Evolutionary conservation across 106 monocot species (phyloP), one percentile per base, ranked within the genome.

Genomic region (Gastrodia elata): DNA sequence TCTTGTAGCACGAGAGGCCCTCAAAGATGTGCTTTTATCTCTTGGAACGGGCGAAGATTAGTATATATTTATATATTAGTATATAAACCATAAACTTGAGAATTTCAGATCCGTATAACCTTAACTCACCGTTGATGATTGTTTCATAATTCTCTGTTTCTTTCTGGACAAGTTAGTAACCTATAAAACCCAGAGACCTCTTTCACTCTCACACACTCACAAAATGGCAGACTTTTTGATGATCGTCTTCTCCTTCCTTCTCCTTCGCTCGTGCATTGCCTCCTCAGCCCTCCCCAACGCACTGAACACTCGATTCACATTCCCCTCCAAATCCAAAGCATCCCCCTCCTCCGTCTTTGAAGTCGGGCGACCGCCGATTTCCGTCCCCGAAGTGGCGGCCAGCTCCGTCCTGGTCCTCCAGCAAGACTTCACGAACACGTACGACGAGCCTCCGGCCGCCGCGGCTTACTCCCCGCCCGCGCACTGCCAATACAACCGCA

Each of bases 391-490:
- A 37, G 33, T 71, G 10, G 68, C 65, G 5, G 83, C 75, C 73
- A 82, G 83, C 84, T 88, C 91, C 65, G 22, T 73, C 34, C 84
- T 86, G 14, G 56, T 92, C 68, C 88, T 92, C 74, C 75, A 37
- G 2, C 88, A 88, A 76, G 71, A 80, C 69, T 88, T 92, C 82
- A 78, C 49, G 76, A 32, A 20, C 88, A 92, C 92, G 42, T 88
- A 80, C 69, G 52, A 36, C 16, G n/a, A 39, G 8, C 84, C 92
- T 22, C 86, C 92, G 0, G 84, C 79, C 64, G 81, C 84, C 37
- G 75, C 84, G 74, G 1, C 46, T 9, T 88, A 88, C 84, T 36
- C 78, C 26, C 88, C 88, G 15, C 71, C 83, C 34, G 37, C 74
- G 73, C 73, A 68, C 72, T 71, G 42, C 88, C 5, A 80, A 80